A percentile compares a stretch with the other conserved stretches of the same genome.
Evolutionary conservation across 2,329 filamentous ascomycete genomes (phyloP).

Genomic region (Penicillium sp.): DNA sequence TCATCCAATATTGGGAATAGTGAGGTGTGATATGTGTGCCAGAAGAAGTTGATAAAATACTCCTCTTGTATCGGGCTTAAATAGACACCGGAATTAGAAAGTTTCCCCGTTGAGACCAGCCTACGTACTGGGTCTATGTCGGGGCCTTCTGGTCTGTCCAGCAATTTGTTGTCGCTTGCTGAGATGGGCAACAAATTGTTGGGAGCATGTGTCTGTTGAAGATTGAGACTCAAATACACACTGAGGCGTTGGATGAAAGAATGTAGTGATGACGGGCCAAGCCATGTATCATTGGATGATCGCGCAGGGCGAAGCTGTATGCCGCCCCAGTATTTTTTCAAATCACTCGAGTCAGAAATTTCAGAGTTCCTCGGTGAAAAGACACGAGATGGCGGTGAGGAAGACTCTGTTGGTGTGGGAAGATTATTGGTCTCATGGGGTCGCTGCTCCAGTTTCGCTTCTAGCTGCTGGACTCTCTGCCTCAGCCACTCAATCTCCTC

Average conservation of each 20-base stretch:
- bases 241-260: slow-evolving; percentile 4
- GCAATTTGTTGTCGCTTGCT: slow-evolving; percentile 1
- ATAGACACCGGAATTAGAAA: slow-evolving; percentile 14
- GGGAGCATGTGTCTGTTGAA: not conserved
- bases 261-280: slow-evolving; percentile 2
- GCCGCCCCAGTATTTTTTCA: not conserved
- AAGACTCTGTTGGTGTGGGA: not conserved
- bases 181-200: slow-evolving; percentile 1
- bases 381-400: not conserved
- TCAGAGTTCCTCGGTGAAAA: not conserved
- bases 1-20: slow-evolving; percentile 20
- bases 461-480: slow-evolving; percentile 6
- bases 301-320: slow-evolving; percentile 6
- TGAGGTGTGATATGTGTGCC: slow-evolving; percentile 25
- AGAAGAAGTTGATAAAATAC: slow-evolving; percentile 20
- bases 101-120: not conserved
- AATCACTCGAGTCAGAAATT: not conserved
- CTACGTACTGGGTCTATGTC: not conserved
- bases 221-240: not conserved
- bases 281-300: slow-evolving; percentile 3
- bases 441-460: slow-evolving; percentile 4
- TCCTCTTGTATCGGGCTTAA: slow-evolving; percentile 21
- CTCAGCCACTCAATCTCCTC: slow-evolving; percentile 6
- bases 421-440: not conserved
- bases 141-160: slow-evolving; percentile 2